A percentile compares a stretch with the other conserved stretches of the same genome.
These are phyloP conservation scores for Saprolegnia parasitica DNA, from an alignment of 352 stramenopile species.

Conservation along the genomic window DNA sequence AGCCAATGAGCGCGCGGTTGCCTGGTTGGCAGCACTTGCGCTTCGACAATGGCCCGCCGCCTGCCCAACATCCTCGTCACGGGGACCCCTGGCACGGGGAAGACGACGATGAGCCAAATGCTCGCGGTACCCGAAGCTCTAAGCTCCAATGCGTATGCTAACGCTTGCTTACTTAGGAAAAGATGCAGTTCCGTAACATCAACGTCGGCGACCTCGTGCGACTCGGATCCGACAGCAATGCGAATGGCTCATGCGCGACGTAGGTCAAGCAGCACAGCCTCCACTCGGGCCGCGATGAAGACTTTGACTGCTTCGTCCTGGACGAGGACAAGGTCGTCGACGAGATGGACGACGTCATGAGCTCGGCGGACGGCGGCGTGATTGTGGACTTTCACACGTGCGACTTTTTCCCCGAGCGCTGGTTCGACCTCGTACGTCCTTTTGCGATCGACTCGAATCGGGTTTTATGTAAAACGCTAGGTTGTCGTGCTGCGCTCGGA, in stretches of 20 bases:
- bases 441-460: neutral
- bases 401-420: conserved; percentile 97
- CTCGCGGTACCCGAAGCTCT: conserved; percentile 54
- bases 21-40: neutral
- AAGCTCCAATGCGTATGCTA: neutral
- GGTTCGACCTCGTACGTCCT: conserved; percentile 86
- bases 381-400: conserved; percentile 97
- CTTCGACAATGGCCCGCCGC: conserved; percentile 30
- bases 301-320: conserved; percentile 95
- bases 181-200: conserved; percentile 85
- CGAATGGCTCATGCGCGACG: neutral
- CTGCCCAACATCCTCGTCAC: conserved; percentile 96
- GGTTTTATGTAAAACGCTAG: neutral
- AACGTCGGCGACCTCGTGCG: conserved; percentile 92
- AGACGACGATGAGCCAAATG: conserved; percentile 91
- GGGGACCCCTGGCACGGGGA: conserved; percentile 94
- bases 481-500: conserved; percentile 87
- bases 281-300: conserved; percentile 86
- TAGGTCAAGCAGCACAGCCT: conserved; percentile 66
- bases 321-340: conserved; percentile 97
- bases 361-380: conserved; percentile 61
- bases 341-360: conserved; percentile 90
- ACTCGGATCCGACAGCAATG: neutral
- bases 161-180: conserved; percentile 42
- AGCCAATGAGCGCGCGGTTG: conserved; percentile 12